These are phyloP conservation scores for Microcyclospora pomicola DNA, from an alignment of 2,329 filamentous ascomycete species.

Conservation along the genomic window DNA sequence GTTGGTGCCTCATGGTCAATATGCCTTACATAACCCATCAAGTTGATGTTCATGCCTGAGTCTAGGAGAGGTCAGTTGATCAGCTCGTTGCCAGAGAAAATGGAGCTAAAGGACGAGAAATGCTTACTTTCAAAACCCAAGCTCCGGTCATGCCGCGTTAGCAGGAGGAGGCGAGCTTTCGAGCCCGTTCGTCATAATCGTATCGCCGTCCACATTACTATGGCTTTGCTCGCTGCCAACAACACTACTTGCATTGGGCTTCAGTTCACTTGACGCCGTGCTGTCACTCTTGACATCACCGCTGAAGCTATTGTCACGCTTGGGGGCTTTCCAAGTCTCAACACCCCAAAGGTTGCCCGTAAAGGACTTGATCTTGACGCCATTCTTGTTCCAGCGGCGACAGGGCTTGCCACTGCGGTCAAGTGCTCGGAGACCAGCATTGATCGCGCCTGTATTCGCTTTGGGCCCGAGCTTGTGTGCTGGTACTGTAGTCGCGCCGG, in stretches of 20 bases:
- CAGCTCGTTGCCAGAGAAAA: not conserved
- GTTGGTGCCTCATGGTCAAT: too few species aligned
- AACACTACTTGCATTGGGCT: conserved; percentile 44
- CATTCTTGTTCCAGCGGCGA: conserved; percentile 76
- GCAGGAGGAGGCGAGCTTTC: conserved; percentile 25
- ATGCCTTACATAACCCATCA: too few species aligned
- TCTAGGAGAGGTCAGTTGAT: not conserved
- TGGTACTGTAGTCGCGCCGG: conserved; percentile 19
- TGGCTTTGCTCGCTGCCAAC: conserved; percentile 48
- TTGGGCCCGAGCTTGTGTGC: conserved; percentile 85
- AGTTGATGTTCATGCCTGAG: too few species aligned
- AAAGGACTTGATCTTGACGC: conserved; percentile 79
- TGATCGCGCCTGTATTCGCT: conserved; percentile 93
- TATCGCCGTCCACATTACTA: conserved; percentile 32
- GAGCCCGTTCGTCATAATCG: conserved; percentile 17
- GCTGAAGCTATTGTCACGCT: conserved; percentile 39
- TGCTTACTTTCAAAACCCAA: not conserved
- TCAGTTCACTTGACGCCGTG: conserved; percentile 41
- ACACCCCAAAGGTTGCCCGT: conserved; percentile 76
- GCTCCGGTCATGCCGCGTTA: conserved; percentile 21
- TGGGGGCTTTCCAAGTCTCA: conserved; percentile 67
- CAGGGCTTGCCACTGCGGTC: conserved; percentile 86
- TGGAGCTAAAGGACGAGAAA: not conserved
- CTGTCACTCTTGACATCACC: conserved; percentile 47
- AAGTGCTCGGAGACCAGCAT: conserved; percentile 84